phyloP scores from a whole-genome alignment of 257 asterid species.

The Solanum appendiculatum region DNA sequence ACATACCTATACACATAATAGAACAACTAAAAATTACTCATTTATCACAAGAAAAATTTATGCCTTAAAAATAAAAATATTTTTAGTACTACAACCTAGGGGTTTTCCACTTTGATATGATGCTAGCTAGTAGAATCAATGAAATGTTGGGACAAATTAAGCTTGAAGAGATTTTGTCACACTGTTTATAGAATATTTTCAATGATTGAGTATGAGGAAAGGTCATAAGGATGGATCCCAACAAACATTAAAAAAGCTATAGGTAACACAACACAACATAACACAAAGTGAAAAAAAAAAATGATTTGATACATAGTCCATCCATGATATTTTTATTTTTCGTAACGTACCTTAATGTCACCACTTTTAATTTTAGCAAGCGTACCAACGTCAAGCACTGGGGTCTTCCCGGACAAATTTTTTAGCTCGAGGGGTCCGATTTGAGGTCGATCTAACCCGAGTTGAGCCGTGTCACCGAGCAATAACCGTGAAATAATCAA shows the following conservation, averaged over 20 bases:
- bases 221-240: conserved; percentile 17
- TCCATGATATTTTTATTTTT: not conserved
- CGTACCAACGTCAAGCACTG: conserved; percentile 65
- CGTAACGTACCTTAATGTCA: conserved; percentile 51
- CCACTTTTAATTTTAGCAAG: conserved; percentile 68
- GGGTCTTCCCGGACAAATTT: conserved; percentile 53
- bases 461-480: conserved; percentile 50
- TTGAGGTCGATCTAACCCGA: conserved; percentile 48
- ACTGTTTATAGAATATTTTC: not conserved
- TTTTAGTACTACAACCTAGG: not conserved
- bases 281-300: not conserved
- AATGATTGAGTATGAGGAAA: conserved; percentile 13
- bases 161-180: not conserved
- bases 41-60: not conserved
- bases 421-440: conserved; percentile 61
- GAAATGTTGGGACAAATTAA: not conserved
- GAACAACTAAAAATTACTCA: not conserved
- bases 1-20: conserved; percentile 22
- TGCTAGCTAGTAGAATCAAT: not conserved
- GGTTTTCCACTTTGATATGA: not conserved
- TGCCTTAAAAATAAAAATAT: not conserved
- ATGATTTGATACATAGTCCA: not conserved
- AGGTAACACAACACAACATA: not conserved
- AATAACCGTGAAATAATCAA: conserved; percentile 34
- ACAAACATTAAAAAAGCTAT: conserved; percentile 3